Percentiles rank a stretch among this genome's conserved stretches.
Conservation (phyloP, 1,284 basidiomycete genomes). For the Rugosomyces carneus region DNA sequence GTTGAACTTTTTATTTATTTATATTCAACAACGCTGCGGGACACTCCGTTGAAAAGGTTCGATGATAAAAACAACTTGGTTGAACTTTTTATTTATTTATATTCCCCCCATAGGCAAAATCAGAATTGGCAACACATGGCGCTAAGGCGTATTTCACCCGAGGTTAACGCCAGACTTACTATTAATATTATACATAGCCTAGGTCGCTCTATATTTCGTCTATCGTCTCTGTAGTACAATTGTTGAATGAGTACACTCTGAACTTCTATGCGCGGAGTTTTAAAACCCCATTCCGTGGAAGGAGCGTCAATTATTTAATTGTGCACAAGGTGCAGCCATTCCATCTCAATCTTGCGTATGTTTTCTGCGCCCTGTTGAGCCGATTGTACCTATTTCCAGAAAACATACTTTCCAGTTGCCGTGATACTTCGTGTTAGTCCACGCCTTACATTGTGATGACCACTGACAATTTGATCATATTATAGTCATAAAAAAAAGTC, state of each 20-base stretch:
- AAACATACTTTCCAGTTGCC: conserved; percentile 65
- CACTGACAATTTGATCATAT: conserved; percentile 13
- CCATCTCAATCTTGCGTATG: conserved; percentile 7
- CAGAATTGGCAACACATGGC: conserved; percentile 80
- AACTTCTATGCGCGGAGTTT: conserved; percentile 34
- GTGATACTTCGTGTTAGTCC: conserved; percentile 59
- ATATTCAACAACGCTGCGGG: conserved; percentile 79
- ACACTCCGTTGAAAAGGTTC: conserved; percentile 76
- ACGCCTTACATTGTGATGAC: conserved; percentile 17
- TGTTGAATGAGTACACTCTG: neutral
- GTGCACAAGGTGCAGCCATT: conserved; percentile 32
- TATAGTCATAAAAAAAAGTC: conserved; percentile 53
- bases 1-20: conserved; percentile 50
- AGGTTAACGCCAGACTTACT: conserved; percentile 37
- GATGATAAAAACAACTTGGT: conserved; percentile 15
- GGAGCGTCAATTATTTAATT: conserved; percentile 31
- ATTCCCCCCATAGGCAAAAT: conserved; percentile 57
- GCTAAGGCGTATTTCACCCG: conserved; percentile 84
- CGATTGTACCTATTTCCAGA: conserved; percentile 29
- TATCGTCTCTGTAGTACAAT: conserved; percentile 9
- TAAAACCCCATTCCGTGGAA: conserved; percentile 20
- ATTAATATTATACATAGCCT: conserved; percentile 4
- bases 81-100: conserved; percentile 60
- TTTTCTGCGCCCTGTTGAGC: conserved; percentile 16
- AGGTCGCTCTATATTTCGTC: conserved; percentile 7